Percentiles rank a stretch among this genome's conserved stretches.
Evolutionary conservation across 768 basidiomycete species (phyloP).

Genomic region (Suillus subalutaceus): DNA sequence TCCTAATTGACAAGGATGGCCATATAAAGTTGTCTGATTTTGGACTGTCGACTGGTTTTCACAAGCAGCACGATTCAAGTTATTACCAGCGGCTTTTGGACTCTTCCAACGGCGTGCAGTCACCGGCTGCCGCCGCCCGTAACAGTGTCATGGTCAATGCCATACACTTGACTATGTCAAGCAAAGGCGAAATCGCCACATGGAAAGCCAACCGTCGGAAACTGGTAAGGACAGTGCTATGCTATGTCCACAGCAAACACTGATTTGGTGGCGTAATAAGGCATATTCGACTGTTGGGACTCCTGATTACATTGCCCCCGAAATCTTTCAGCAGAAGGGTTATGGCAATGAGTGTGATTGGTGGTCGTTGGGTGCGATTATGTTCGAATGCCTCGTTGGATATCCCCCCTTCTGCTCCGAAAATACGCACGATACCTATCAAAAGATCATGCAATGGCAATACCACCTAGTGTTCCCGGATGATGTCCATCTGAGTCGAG

Average conservation of each 20-base stretch:
- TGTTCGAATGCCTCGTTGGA: constrained; percentile 97
- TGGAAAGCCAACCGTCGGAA: constrained; percentile 99
- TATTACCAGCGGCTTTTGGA: constrained; percentile 93
- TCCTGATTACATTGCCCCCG: constrained; percentile 95
- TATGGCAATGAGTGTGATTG: constrained; percentile 99
- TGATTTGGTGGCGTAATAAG: constrained; percentile 38
- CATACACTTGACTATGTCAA: constrained; percentile 94
- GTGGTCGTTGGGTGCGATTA: constrained; percentile 99
- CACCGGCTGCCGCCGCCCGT: constrained; percentile 53
- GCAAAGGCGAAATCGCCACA: constrained; percentile 91
- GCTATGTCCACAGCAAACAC: not conserved
- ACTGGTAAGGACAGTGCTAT: constrained; percentile 56
- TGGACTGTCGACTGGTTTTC: constrained; percentile 98
- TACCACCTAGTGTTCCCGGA: constrained; percentile 88
- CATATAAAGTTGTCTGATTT: constrained; percentile 99
- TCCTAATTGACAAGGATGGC: constrained; percentile 86
- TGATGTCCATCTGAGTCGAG: constrained; percentile 89
- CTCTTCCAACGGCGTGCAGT: constrained; percentile 49
- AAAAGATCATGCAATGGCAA: constrained; percentile 96
- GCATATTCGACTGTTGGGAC: constrained; percentile 99
- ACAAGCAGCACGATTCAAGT: constrained; percentile 94
- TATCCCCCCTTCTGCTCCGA: constrained; percentile 98
- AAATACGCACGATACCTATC: constrained; percentile 95
- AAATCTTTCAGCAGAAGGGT: constrained; percentile 96
- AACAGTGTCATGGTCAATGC: constrained; percentile 98